These are phyloP conservation scores for Fusarium verrucosum DNA, from an alignment of 2,329 filamentous ascomycete genomes.

Conservation along the genomic window DNA sequence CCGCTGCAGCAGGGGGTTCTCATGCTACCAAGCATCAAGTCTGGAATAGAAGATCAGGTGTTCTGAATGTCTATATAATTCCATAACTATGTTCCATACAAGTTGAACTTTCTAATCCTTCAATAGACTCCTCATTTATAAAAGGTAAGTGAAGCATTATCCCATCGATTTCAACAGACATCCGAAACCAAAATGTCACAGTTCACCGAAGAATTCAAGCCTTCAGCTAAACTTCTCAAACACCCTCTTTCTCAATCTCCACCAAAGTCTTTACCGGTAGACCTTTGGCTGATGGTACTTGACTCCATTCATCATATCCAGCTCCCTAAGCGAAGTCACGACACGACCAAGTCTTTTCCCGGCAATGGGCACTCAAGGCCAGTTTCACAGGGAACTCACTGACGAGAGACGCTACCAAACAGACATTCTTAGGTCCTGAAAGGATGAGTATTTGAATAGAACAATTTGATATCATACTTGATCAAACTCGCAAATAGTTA, in stretches of 20 bases:
- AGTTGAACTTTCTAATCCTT: not conserved
- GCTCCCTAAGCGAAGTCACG: not conserved
- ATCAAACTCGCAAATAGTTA: not conserved
- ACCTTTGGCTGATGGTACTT: not conserved
- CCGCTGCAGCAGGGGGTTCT: no score
- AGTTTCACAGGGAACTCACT: not conserved
- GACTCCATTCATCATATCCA: no score
- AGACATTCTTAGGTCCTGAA: no score
- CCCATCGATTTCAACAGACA: not conserved
- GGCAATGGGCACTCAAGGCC: not conserved
- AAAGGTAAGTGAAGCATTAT: not conserved
- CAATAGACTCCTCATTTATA: no score
- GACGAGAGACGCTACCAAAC: not conserved
- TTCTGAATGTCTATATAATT: not conserved
- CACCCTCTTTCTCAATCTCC: not conserved
- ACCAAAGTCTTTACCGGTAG: not conserved
- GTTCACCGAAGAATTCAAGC: constrained; percentile 2
- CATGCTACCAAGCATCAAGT: not conserved
- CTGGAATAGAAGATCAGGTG: not conserved
- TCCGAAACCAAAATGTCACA: not conserved
- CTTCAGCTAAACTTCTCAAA: not conserved
- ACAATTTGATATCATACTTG: not conserved
- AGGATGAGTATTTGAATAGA: not conserved
- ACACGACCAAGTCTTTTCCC: not conserved
- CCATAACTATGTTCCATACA: not conserved